A percentile compares a stretch with the other conserved stretches of the same genome.
Conservation (phyloP, 129 eudicot species). For the Heracleum sosnowskyi region DNA sequence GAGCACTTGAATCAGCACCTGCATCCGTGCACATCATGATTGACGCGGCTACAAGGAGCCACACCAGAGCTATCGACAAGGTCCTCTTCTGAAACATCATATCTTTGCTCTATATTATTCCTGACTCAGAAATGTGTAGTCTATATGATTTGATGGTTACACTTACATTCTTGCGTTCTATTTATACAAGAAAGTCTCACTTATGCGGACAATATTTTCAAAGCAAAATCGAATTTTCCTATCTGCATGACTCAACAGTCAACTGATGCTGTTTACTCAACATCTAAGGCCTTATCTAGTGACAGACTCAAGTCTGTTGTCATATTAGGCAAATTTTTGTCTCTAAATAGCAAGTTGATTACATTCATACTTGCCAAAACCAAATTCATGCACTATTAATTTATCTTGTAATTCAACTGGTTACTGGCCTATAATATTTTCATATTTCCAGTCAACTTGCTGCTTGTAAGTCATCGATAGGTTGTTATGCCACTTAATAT, state of each 20-base stretch:
- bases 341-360: not conserved
- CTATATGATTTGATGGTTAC: not conserved
- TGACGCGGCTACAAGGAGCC: conserved; percentile 3
- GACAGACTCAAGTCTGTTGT: not conserved
- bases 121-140: too few species aligned
- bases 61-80: conserved; percentile 1
- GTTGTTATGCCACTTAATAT: not conserved
- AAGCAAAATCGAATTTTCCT: not conserved
- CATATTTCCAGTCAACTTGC: not conserved
- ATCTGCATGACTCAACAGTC: not conserved
- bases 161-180: not conserved
- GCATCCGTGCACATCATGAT: not conserved
- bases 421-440: not conserved
- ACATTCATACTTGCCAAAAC: not conserved
- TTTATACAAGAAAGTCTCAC: conserved; percentile 3
- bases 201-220: not conserved
- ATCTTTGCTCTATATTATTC: too few species aligned
- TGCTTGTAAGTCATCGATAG: not conserved
- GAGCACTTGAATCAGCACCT: not conserved
- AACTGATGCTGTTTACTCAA: too few species aligned
- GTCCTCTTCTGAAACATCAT: conserved; percentile 9
- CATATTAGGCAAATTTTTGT: not conserved
- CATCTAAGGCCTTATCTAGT: too few species aligned
- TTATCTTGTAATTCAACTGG: not conserved
- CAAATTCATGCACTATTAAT: not conserved